Conservation (phyloP, 192 early-diverging fungal genomes). For the Umbelopsis sp. region DNA sequence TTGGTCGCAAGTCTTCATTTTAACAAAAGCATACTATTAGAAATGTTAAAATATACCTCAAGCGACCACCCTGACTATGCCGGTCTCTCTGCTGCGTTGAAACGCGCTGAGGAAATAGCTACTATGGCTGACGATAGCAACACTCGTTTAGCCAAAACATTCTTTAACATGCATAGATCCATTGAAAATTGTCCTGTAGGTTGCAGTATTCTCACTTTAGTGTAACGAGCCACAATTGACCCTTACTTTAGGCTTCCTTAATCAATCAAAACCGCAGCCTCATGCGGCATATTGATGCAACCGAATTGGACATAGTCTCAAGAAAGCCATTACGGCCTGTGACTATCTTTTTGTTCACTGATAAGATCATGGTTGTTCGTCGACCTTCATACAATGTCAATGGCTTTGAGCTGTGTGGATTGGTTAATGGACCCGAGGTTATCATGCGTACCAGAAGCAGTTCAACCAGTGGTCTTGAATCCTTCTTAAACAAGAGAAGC, state of each 20-base stretch:
- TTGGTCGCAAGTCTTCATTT: not conserved
- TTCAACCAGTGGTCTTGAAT: slow-evolving; percentile 13
- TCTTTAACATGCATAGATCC: slow-evolving; percentile 24
- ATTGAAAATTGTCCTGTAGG: slow-evolving; percentile 32
- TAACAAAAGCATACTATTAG: not conserved
- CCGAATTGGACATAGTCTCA: slow-evolving; percentile 23
- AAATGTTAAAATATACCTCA: slow-evolving; percentile 5
- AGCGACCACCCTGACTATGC: slow-evolving; percentile 26
- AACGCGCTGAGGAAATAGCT: slow-evolving; percentile 16
- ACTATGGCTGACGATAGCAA: slow-evolving; percentile 30
- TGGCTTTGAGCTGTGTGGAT: slow-evolving; percentile 19
- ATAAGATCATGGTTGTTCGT: slow-evolving; percentile 29
- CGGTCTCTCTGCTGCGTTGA: slow-evolving; percentile 7
- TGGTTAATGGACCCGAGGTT: slow-evolving; percentile 15
- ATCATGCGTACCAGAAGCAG: slow-evolving; percentile 14
- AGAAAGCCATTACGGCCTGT: slow-evolving; percentile 24
- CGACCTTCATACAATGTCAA: slow-evolving; percentile 14
- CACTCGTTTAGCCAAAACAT: slow-evolving; percentile 15
- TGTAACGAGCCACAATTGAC: slow-evolving; percentile 18
- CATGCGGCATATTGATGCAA: slow-evolving; percentile 27
- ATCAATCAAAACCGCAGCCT: slow-evolving; percentile 29
- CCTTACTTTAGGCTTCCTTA: slow-evolving; percentile 17
- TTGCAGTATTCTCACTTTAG: not conserved
- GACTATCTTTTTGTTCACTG: slow-evolving; percentile 32
- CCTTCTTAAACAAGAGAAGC: not conserved